A percentile compares a stretch with the other conserved stretches of the same genome.
These are phyloP conservation scores for Annulohypoxylon nitens DNA, from an alignment of 495 filamentous ascomycete genomes.

Conservation along the genomic window DNA sequence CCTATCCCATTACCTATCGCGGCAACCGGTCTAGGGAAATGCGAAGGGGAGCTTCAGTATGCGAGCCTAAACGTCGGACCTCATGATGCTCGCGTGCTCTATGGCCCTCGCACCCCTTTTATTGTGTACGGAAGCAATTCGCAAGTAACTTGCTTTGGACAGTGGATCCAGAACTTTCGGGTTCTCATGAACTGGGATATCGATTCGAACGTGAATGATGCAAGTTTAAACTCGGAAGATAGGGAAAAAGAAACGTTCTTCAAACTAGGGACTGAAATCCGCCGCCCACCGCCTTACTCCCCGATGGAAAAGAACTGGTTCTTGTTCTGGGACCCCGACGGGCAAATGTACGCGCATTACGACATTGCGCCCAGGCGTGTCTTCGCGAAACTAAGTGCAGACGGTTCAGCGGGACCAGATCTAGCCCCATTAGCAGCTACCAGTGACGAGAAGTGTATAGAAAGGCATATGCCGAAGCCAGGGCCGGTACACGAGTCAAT, in stretches of 20 bases:
- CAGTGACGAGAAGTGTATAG: conserved; percentile 58
- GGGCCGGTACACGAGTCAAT: conserved; percentile 55
- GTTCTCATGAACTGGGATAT: conserved; percentile 59
- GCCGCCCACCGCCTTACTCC: conserved; percentile 56
- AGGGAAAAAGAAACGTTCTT: conserved; percentile 43
- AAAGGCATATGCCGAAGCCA: conserved; percentile 55
- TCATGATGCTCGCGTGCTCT: conserved; percentile 67
- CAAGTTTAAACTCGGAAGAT: conserved; percentile 1
- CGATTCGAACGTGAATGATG: conserved; percentile 28
- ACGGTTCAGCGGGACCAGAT: conserved; percentile 59
- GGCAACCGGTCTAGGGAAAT: conserved; percentile 57
- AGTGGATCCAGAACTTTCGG: conserved; percentile 65
- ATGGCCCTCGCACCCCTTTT: conserved; percentile 61
- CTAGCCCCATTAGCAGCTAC: conserved; percentile 49
- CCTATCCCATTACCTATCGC: conserved; percentile 58
- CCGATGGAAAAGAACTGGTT: conserved; percentile 70
- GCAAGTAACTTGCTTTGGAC: conserved; percentile 63
- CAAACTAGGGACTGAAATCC: conserved; percentile 58
- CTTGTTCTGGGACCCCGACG: conserved; percentile 64
- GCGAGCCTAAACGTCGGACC: conserved; percentile 59
- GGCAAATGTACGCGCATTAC: conserved; percentile 63
- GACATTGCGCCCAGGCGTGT: conserved; percentile 61
- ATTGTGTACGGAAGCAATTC: conserved; percentile 66
- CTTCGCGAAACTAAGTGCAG: conserved; percentile 57
- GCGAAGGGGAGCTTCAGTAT: conserved; percentile 54